Evolutionary conservation across 768 basidiomycete genomes (phyloP).

Genomic region (Termitomyces sp.): DNA sequence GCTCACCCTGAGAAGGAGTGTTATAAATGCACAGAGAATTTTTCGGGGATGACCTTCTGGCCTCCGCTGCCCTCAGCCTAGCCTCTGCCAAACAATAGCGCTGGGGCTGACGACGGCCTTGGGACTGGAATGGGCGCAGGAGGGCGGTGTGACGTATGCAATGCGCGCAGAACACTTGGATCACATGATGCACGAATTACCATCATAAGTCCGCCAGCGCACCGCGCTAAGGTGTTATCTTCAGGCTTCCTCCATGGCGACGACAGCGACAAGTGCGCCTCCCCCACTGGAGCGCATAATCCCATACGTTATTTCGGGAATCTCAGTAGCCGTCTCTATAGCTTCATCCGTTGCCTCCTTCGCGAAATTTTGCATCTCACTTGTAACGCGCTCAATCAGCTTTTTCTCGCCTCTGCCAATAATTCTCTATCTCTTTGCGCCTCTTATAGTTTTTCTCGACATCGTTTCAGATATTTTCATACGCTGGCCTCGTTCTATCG

Average conservation of each 20-base stretch:
- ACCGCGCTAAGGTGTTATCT: not conserved
- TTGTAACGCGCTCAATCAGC: not conserved
- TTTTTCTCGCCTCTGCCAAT: slow-evolving; percentile 26
- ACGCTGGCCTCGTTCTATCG: slow-evolving; percentile 40
- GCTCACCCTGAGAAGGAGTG: too few relatives aligned
- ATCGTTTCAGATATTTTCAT: slow-evolving; percentile 40
- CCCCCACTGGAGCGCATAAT: slow-evolving; percentile 16
- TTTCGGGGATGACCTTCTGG: too few relatives aligned
- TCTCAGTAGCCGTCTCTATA: slow-evolving; percentile 7
- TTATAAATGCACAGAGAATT: too few relatives aligned
- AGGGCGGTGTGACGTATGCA: too few relatives aligned
- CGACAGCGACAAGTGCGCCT: not conserved
- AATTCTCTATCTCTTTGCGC: slow-evolving; percentile 44
- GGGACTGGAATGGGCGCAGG: too few relatives aligned
- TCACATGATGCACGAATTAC: not conserved
- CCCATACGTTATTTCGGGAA: slow-evolving; percentile 13
- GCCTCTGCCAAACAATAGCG: too few relatives aligned
- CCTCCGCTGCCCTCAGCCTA: too few relatives aligned
- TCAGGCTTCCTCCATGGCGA: not conserved
- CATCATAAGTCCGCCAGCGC: too few relatives aligned
- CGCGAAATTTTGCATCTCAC: slow-evolving; percentile 4
- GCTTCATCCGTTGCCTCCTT: not conserved
- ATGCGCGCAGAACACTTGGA: not conserved
- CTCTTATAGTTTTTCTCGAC: slow-evolving; percentile 39
- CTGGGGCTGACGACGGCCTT: too few relatives aligned